A percentile compares a stretch with the other conserved stretches of the same genome.
Evolutionary conservation across 495 filamentous ascomycete species (phyloP).

Genomic region (Glarea lozoyensis): DNA sequence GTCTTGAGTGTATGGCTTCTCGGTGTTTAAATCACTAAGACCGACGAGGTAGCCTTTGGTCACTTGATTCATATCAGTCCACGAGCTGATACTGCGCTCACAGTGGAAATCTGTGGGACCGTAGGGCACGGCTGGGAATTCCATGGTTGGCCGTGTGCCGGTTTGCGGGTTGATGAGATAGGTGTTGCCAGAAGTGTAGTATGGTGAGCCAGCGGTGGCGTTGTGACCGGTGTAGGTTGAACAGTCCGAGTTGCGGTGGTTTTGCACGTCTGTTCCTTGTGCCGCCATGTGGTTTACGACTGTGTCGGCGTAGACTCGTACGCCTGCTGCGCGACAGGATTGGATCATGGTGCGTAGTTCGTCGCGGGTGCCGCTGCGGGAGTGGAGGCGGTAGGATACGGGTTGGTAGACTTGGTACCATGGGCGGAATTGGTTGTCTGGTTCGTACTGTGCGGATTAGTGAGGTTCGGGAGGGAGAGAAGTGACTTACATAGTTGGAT

Average conservation of each 20-base stretch:
- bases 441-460: background rate
- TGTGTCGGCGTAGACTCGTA: constrained; percentile 26
- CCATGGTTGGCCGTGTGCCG: constrained; percentile 22
- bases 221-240: constrained; percentile 22
- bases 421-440: constrained; percentile 5
- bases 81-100: constrained; percentile 19
- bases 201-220: constrained; percentile 24
- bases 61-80: constrained; percentile 23
- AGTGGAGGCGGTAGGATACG: constrained; percentile 23
- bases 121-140: constrained; percentile 26
- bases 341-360: constrained; percentile 27
- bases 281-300: constrained; percentile 25
- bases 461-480: too few species aligned
- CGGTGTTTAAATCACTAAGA: constrained; percentile 26
- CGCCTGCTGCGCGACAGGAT: constrained; percentile 22
- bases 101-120: constrained; percentile 28
- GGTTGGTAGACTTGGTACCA: constrained; percentile 22
- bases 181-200: constrained; percentile 25
- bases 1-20: constrained; percentile 26
- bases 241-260: constrained; percentile 22
- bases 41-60: constrained; percentile 26
- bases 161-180: constrained; percentile 25
- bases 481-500: constrained; percentile 16
- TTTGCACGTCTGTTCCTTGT: constrained; percentile 24
- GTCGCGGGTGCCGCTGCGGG: constrained; percentile 22